Base-by-base conservation (phyloP, 2,329 filamentous ascomycete genomes). In the Aspergillus vadensis region DNA sequence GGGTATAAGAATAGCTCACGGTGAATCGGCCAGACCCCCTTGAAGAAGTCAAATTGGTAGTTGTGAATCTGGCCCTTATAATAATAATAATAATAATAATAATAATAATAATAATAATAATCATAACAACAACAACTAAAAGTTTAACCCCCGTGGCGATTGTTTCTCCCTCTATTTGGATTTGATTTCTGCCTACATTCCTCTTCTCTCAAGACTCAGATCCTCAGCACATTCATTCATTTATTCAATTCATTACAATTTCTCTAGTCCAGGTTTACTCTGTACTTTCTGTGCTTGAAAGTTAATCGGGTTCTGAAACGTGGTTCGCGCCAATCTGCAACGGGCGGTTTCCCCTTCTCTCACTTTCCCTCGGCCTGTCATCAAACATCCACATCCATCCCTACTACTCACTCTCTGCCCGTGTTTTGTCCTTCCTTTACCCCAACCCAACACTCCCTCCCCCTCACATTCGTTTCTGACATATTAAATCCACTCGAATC, bases 381-480 rank as follows among this genome's bases (percentile, higher is more conserved):
- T 44, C 25, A 41, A 52, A 59, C 55, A 58, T 60, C 58, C 61
- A 36, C 58, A 57, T 62, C 54, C 57, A 57, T 61, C 52, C 57
- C 58, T 56, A 56, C 43, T 47, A 50, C 55, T 52, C 51, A 36
- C 12, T 12, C 30, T 14, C 12, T 58, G 43, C 62, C 57, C 63
- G 61, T 58, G 47, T 65, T 52, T 51, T 48, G 48, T 14, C 49
- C 49, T 62, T 63, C 49, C 63, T 53, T 65, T 62, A 8, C 44
- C 23, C 48, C 23, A 43, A 52, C 36, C 38, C n/a, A 30, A 23
- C 27, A 8, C 25, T 8, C 6, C 7, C 25, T 27, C 39, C 51
- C 43, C 57, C 48, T 43, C 27, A 60, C 57, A 56, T 61, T 52
- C 61, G 55, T 63, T 61, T 52, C 17, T 19, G n/a, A 30, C 44